A percentile compares a stretch with the other conserved stretches of the same genome.
Conservation (phyloP, 1,284 basidiomycete genomes). For the Somion occarium region DNA sequence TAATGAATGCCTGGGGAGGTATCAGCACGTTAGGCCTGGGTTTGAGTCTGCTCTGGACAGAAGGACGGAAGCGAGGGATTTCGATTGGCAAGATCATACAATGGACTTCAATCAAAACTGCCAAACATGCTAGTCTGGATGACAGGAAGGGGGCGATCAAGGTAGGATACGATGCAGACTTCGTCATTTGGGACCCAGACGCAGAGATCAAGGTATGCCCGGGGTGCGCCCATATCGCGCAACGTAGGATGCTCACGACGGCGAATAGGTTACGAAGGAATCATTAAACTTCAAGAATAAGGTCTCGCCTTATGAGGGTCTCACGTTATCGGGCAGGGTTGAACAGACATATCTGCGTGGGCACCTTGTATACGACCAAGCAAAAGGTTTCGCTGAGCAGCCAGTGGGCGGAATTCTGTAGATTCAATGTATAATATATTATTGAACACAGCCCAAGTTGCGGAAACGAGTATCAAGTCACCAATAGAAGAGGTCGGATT, state of each 20-base stretch:
- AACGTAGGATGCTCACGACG: neutral
- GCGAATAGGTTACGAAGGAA: conserved; percentile 63
- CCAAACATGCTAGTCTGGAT: conserved; percentile 71
- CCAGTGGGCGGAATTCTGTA: conserved; percentile 31
- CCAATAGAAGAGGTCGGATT: neutral
- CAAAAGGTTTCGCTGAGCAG: conserved; percentile 26
- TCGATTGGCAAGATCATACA: conserved; percentile 61
- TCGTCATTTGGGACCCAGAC: conserved; percentile 80
- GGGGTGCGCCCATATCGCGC: too few species aligned
- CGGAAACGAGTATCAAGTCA: neutral
- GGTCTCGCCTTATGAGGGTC: conserved; percentile 82
- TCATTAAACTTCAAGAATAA: conserved; percentile 88
- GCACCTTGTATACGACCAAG: conserved; percentile 53
- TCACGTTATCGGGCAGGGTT: conserved; percentile 65
- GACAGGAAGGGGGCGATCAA: conserved; percentile 66
- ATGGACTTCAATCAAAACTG: conserved; percentile 72
- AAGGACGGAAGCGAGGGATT: conserved; percentile 56
- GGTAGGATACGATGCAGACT: conserved; percentile 78
- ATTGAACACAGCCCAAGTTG: neutral
- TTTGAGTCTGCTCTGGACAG: conserved; percentile 82
- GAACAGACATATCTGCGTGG: conserved; percentile 78
- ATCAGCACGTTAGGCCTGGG: conserved; percentile 87
- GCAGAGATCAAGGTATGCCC: conserved; percentile 55
- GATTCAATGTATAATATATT: neutral
- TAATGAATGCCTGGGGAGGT: conserved; percentile 92